Evolutionary conservation across 805 yeast species (phyloP).

Genomic region (Candida vaughaniae): DNA sequence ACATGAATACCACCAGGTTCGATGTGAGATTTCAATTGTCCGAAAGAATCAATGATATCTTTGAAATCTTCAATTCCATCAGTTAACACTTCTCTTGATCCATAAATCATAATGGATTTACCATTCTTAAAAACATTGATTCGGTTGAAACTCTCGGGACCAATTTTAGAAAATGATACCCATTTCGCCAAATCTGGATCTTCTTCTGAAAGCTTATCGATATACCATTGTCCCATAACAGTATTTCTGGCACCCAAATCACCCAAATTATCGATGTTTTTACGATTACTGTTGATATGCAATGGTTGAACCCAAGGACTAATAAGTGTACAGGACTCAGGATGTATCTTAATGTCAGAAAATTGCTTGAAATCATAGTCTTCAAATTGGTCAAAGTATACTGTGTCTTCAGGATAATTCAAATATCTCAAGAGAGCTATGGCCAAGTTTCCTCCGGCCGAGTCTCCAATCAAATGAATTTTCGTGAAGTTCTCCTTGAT

Average conservation of each 20-base stretch:
- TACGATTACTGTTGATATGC: slow-evolving; percentile 21
- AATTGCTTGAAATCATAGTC: slow-evolving; percentile 25
- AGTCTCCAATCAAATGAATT: slow-evolving; percentile 39
- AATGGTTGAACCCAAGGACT: slow-evolving; percentile 40
- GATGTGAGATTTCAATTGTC: slow-evolving; percentile 18
- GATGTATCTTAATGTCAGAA: slow-evolving; percentile 19
- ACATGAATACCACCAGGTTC: slow-evolving; percentile 39
- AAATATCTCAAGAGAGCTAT: slow-evolving; percentile 19
- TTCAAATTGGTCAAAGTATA: slow-evolving; percentile 18
- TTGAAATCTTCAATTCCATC: slow-evolving; percentile 27
- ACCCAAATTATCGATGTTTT: slow-evolving; percentile 20
- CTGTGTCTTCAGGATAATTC: slow-evolving; percentile 32
- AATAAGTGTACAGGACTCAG: slow-evolving; percentile 24
- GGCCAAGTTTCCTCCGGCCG: slow-evolving; percentile 42
- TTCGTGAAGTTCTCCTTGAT: slow-evolving; percentile 23
- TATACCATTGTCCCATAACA: slow-evolving; percentile 32
- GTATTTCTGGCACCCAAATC: slow-evolving; percentile 31
- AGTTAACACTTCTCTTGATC: slow-evolving; percentile 34
- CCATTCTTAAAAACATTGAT: slow-evolving; percentile 24
- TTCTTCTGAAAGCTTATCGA: slow-evolving; percentile 17
- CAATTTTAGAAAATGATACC: slow-evolving; percentile 23
- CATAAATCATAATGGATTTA: slow-evolving; percentile 24
- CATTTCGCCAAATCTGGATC: slow-evolving; percentile 10
- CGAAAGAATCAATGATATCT: slow-evolving; percentile 18
- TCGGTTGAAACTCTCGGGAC: slow-evolving; percentile 22